phyloP scores from a whole-genome alignment of 129 eudicot genomes.

The Oenanthe sinensis region DNA sequence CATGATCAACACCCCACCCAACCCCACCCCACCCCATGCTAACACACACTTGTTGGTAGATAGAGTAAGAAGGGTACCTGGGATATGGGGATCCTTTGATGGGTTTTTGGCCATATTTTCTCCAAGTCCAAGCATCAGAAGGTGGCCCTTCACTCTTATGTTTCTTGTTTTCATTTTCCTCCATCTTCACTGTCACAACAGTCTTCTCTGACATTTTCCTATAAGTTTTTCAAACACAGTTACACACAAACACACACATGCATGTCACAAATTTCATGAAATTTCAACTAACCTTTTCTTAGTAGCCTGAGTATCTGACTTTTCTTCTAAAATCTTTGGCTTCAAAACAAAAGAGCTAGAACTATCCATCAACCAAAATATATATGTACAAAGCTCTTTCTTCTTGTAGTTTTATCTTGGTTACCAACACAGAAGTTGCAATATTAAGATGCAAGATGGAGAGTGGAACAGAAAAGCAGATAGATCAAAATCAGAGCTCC shows the following conservation, averaged over 20 bases:
- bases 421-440: constrained; percentile 8
- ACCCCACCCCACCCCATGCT: not conserved
- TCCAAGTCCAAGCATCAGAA: constrained; percentile 94
- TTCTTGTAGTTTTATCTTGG: constrained; percentile 1
- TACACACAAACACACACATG: not conserved
- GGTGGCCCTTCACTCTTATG: constrained; percentile 52
- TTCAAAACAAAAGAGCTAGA: not conserved
- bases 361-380: constrained; percentile 3
- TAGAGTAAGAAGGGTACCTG: constrained; percentile 29
- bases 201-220: constrained; percentile 60
- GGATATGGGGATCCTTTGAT: constrained; percentile 90
- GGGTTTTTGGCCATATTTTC: constrained; percentile 96
- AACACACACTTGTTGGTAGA: not conserved
- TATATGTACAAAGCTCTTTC: constrained; percentile 5
- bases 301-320: constrained; percentile 35
- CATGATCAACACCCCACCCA: not conserved
- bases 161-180: constrained; percentile 32
- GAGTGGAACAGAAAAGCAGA: not conserved
- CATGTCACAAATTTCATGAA: not conserved
- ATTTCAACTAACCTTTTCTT: constrained; percentile 44
- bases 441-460: not conserved
- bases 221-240: constrained; percentile 2
- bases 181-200: constrained; percentile 53
- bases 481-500: constrained; percentile 19
- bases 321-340: constrained; percentile 15